These are phyloP conservation scores for Cymbopogon flexuosus DNA, from an alignment of 202 grass and related monocot species.

Conservation along the genomic window DNA sequence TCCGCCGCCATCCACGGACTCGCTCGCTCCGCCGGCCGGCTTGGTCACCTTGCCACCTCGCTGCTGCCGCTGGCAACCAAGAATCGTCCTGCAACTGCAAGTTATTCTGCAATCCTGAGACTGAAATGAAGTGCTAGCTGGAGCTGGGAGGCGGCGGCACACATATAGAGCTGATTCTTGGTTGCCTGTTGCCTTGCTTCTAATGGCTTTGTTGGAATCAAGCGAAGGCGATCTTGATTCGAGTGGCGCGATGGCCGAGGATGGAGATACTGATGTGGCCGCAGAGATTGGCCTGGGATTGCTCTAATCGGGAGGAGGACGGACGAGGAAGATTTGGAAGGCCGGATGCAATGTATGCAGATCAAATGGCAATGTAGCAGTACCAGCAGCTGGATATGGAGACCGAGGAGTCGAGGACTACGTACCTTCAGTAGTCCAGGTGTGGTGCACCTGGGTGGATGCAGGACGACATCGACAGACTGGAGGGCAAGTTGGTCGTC, in stretches of 20 bases:
- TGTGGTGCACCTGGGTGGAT: constrained; percentile 19
- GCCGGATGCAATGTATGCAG: constrained; percentile 22
- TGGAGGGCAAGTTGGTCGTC: not conserved
- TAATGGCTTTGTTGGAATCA: not conserved
- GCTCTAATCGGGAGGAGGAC: not conserved
- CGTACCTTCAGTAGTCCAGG: not conserved
- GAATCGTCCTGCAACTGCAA: not conserved
- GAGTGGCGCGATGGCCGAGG: not conserved
- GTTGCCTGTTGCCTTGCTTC: not conserved
- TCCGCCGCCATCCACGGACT: not conserved
- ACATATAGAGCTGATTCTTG: not conserved
- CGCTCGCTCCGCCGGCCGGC: not conserved
- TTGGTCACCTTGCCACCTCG: not conserved
- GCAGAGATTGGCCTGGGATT: constrained; percentile 10
- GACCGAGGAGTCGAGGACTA: not conserved
- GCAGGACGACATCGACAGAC: not conserved
- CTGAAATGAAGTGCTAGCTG: not conserved
- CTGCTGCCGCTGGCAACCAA: not conserved
- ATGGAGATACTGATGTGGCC: constrained; percentile 26
- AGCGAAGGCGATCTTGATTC: not conserved
- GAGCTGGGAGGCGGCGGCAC: not conserved
- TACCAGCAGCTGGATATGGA: not conserved
- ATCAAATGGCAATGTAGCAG: not conserved
- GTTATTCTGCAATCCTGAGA: not conserved
- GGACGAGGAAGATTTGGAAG: constrained; percentile 9